phyloP scores from a whole-genome alignment of 805 yeast species.

The Ogataea ramenticola region DNA sequence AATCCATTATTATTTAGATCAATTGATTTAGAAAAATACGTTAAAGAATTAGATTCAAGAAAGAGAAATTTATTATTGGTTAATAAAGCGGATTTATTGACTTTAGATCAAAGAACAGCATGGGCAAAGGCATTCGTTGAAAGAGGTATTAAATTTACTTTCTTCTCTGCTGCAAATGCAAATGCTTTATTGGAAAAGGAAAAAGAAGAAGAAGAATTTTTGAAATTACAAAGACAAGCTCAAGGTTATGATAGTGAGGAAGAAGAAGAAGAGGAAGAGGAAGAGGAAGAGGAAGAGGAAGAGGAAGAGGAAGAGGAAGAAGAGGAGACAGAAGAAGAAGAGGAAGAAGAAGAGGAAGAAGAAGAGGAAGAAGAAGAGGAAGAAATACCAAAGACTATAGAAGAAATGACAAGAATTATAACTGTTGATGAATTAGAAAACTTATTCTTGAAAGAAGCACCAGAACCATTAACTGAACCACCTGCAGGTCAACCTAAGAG shows the following conservation, averaged over 20 bases:
- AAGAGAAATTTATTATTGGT: constrained; percentile 80
- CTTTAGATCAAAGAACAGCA: constrained; percentile 62
- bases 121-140: constrained; percentile 84
- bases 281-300: constrained; percentile 17
- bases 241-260: constrained; percentile 12
- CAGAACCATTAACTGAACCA: constrained; percentile 51
- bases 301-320: constrained; percentile 10
- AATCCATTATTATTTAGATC: constrained; percentile 89
- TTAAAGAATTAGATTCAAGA: constrained; percentile 62
- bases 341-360: constrained; percentile 17
- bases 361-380: constrained; percentile 13
- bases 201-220: constrained; percentile 33
- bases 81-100: constrained; percentile 87
- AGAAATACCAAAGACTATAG: constrained; percentile 12
- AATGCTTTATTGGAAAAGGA: constrained; percentile 66
- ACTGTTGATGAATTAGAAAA: constrained; percentile 81
- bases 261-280: constrained; percentile 12
- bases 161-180: constrained; percentile 87
- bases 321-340: constrained; percentile 6
- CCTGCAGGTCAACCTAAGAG: constrained; percentile 51
- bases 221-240: constrained; percentile 13
- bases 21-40: constrained; percentile 74
- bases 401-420: constrained; percentile 57
- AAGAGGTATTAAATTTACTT: constrained; percentile 72
- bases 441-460: constrained; percentile 70